Evolutionary conservation across 257 asterid genomes (phyloP).

Genomic region (Marsdenia floribunda): DNA sequence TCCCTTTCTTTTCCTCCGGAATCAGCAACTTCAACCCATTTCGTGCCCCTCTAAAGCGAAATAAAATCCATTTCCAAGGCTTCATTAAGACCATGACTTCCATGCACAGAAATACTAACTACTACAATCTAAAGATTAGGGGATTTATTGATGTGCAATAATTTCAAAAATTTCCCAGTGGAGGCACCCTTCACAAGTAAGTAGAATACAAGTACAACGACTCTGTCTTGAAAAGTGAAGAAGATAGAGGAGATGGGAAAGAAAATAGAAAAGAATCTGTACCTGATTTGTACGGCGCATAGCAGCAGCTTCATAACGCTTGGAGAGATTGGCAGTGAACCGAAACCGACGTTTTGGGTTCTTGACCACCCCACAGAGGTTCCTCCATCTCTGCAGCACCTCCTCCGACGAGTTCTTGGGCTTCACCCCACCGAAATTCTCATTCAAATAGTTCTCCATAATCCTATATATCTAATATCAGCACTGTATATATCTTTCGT

Average conservation of each 20-base stretch:
- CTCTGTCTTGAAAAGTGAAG: background rate
- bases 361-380: conserved; percentile 64
- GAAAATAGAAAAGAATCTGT: background rate
- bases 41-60: background rate
- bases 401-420: conserved; percentile 71
- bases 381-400: conserved; percentile 70
- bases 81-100: background rate
- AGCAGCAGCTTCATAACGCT: conserved; percentile 69
- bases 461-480: too few species aligned
- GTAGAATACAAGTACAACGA: too few species aligned
- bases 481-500: background rate
- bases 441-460: conserved; percentile 62
- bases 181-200: too few species aligned
- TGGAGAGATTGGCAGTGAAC: conserved; percentile 80
- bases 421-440: conserved; percentile 64
- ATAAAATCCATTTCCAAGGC: background rate
- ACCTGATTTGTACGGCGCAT: conserved; percentile 85
- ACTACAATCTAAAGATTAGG: background rate
- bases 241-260: background rate
- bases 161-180: too few species aligned
- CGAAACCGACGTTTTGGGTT: conserved; percentile 80
- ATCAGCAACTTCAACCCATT: too few species aligned
- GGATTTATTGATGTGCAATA: background rate
- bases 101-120: background rate
- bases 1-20: conserved; percentile 7